Evolutionary conservation across 345 rosid genomes (phyloP).

Genomic region (Hibiscus syriacus): DNA sequence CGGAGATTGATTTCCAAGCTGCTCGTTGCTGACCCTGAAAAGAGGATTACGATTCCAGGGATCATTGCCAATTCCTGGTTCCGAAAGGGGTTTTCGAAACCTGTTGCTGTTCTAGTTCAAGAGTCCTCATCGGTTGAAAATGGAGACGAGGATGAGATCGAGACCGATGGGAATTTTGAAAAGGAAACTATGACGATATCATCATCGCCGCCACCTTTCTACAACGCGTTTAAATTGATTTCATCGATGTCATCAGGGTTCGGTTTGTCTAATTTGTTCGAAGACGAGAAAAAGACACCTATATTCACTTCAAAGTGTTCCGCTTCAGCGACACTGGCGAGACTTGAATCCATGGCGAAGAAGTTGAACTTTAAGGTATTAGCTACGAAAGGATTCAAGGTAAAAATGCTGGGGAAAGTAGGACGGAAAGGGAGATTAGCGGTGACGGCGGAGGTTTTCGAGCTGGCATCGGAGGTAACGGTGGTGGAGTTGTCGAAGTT

Average conservation of each 20-base stretch:
- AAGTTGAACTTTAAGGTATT: slow-evolving; percentile 48
- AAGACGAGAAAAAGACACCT: slow-evolving; percentile 33
- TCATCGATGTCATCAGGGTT: slow-evolving; percentile 82
- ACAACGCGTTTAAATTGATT: slow-evolving; percentile 67
- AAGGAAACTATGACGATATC: background rate
- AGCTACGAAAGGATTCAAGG: slow-evolving; percentile 37
- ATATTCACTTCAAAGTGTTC: slow-evolving; percentile 56
- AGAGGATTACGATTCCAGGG: slow-evolving; percentile 2
- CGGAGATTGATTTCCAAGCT: slow-evolving; percentile 12
- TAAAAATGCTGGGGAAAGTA: slow-evolving; percentile 35
- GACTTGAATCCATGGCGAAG: slow-evolving; percentile 43
- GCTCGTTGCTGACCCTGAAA: slow-evolving; percentile 8
- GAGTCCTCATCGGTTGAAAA: slow-evolving; percentile 21
- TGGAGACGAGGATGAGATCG: background rate
- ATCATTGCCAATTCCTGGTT: slow-evolving; percentile 10
- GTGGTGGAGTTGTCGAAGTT: slow-evolving; percentile 65
- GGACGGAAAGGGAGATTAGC: slow-evolving; percentile 55
- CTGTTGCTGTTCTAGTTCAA: slow-evolving; percentile 27
- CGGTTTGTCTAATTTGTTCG: slow-evolving; percentile 67
- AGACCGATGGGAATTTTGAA: background rate
- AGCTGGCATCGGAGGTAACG: slow-evolving; percentile 55
- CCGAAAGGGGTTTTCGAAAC: slow-evolving; percentile 10
- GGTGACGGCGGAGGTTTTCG: slow-evolving; percentile 54
- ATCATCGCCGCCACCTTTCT: slow-evolving; percentile 27
- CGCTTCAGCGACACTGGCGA: slow-evolving; percentile 33